Conservation (phyloP, 2,329 filamentous ascomycete species). For the Cladosporium velox region DNA sequence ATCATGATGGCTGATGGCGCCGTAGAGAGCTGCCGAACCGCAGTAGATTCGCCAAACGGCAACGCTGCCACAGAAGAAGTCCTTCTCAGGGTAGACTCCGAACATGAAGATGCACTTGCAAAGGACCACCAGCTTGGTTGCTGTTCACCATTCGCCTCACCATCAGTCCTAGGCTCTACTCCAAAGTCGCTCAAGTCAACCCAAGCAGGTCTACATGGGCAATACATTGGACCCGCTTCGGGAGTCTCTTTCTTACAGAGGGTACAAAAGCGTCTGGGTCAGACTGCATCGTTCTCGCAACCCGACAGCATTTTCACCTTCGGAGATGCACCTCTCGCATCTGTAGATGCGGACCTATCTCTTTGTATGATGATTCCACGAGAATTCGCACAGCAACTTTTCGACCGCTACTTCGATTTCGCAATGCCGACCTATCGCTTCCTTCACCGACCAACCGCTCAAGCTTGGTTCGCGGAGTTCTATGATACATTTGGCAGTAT, state of each 20-base stretch:
- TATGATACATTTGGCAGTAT: slow-evolving; percentile 1
- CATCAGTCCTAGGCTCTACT: not conserved
- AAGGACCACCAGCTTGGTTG: not conserved
- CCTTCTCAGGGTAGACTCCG: not conserved
- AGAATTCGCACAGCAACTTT: slow-evolving; percentile 34
- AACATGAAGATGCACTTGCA: not conserved
- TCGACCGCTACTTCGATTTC: slow-evolving; percentile 47
- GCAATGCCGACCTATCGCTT: slow-evolving; percentile 48
- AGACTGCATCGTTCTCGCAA: slow-evolving; percentile 34
- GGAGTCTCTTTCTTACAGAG: slow-evolving; percentile 48
- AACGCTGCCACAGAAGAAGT: not conserved
- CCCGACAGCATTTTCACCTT: slow-evolving; percentile 50
- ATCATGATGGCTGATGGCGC: not conserved
- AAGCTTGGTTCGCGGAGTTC: slow-evolving; percentile 42
- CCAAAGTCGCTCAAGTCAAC: not conserved
- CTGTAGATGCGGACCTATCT: slow-evolving; percentile 30
- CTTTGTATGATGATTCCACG: slow-evolving; percentile 47
- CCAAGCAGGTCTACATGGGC: slow-evolving; percentile 26
- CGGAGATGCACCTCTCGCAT: not conserved
- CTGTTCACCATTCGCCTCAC: not conserved
- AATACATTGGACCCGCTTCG: slow-evolving; percentile 34
- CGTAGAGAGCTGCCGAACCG: not conserved
- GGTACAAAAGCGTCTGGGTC: slow-evolving; percentile 50
- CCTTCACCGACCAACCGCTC: slow-evolving; percentile 46
- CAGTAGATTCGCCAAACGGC: not conserved